Percentiles rank a stretch among this genome's conserved stretches.
Evolutionary conservation across 345 rosid species (phyloP).

Genomic region (Carallia brachiata): DNA sequence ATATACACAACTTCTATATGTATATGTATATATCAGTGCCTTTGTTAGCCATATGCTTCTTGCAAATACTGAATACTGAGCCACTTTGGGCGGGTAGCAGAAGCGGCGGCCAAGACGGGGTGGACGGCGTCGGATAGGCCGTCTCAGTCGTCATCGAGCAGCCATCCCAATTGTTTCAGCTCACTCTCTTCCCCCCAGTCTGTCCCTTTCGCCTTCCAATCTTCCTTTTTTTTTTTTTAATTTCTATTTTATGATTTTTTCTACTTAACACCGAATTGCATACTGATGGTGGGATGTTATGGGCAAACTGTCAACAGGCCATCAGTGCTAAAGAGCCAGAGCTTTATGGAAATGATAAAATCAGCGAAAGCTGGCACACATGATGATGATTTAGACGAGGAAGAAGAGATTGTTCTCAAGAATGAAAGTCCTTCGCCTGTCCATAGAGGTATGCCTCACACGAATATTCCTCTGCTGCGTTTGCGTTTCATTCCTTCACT

Average conservation of each 20-base stretch:
- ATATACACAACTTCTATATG: too few species aligned
- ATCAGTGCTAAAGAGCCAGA: conserved; percentile 57
- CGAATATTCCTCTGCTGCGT: background rate
- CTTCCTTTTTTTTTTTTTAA: background rate
- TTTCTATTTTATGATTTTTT: background rate
- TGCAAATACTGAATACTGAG: background rate
- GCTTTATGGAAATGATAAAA: conserved; percentile 91
- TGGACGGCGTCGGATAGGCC: conserved; percentile 21
- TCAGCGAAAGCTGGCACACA: conserved; percentile 36
- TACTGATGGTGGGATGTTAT: background rate
- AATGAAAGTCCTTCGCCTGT: conserved; percentile 59
- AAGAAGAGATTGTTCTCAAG: conserved; percentile 67
- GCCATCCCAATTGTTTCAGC: conserved; percentile 54
- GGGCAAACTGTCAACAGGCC: conserved; percentile 41
- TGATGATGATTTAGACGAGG: conserved; percentile 73
- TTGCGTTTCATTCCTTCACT: too few species aligned
- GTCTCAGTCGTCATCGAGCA: conserved; percentile 56
- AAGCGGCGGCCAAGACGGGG: conserved; percentile 37
- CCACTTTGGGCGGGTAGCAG: conserved; percentile 29
- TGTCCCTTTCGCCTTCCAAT: conserved; percentile 29
- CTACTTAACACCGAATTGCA: background rate
- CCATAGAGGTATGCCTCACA: conserved; percentile 44
- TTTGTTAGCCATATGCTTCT: too few species aligned
- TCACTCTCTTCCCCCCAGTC: conserved; percentile 73
- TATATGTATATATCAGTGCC: too few species aligned